Evolutionary conservation across 1,284 basidiomycete genomes (phyloP).

Genomic region (Austroboletus novae-zelandiae): DNA sequence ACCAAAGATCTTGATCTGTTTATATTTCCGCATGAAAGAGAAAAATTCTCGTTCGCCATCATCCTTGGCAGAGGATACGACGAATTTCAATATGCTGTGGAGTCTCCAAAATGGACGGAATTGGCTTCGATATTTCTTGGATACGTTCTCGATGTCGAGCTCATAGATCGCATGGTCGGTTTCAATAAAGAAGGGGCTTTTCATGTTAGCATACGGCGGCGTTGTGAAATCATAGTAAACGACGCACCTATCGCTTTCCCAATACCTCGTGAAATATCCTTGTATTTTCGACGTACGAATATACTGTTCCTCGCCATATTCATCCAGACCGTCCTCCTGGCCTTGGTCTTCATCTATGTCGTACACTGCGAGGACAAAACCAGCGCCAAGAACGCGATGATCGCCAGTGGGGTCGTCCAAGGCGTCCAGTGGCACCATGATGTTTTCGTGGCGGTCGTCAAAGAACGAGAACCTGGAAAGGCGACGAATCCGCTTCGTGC

Average conservation of each 20-base stretch:
- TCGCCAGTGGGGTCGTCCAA: slow-evolving; percentile 25
- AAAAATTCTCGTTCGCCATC: slow-evolving; percentile 28
- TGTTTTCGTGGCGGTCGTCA: slow-evolving; percentile 28
- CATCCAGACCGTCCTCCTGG: slow-evolving; percentile 39
- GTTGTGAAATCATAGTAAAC: neutral
- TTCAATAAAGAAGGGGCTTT: slow-evolving; percentile 59
- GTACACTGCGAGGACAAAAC: slow-evolving; percentile 34
- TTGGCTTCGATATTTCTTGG: slow-evolving; percentile 41
- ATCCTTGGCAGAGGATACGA: slow-evolving; percentile 39
- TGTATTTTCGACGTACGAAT: slow-evolving; percentile 37
- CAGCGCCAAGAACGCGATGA: slow-evolving; percentile 35
- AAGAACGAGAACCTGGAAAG: slow-evolving; percentile 43
- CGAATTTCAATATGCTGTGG: slow-evolving; percentile 47
- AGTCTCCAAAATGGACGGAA: slow-evolving; percentile 50
- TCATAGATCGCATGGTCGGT: slow-evolving; percentile 62
- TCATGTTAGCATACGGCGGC: neutral
- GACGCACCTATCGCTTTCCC: slow-evolving; percentile 37
- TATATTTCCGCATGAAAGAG: slow-evolving; percentile 36
- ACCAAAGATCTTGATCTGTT: slow-evolving; percentile 37
- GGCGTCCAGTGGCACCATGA: slow-evolving; percentile 28
- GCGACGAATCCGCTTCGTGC: slow-evolving; percentile 36
- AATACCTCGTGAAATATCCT: slow-evolving; percentile 37
- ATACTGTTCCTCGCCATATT: slow-evolving; percentile 28
- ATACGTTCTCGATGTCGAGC: slow-evolving; percentile 40
- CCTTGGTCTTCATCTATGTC: slow-evolving; percentile 44